phyloP scores from a whole-genome alignment of 1,139 yeast species.

The Geotrichum aggregatum region DNA sequence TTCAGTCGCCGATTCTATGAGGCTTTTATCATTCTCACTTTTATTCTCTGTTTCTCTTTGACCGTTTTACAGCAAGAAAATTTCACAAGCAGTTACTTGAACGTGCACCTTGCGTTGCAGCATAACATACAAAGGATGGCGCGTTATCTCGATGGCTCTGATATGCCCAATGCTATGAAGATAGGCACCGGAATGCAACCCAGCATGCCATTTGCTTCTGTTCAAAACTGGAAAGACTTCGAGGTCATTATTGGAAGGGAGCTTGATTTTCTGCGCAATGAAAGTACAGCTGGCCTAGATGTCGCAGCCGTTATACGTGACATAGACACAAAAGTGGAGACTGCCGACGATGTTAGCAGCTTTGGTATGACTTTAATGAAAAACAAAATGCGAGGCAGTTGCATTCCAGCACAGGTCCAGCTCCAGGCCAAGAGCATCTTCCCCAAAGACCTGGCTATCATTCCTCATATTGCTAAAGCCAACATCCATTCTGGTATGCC shows the following conservation, averaged over 20 bases:
- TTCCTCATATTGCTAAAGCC: conserved; percentile 5
- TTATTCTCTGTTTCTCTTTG: too few relatives aligned
- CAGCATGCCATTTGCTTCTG: conserved; percentile 9
- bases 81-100: too few relatives aligned
- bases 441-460: conserved; percentile 3
- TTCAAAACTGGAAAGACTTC: conserved; percentile 7
- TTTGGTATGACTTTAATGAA: neutral
- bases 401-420: conserved; percentile 13
- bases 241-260: conserved; percentile 7
- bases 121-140: conserved; percentile 6
- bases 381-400: conserved; percentile 10
- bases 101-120: neutral
- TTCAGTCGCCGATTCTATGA: too few relatives aligned
- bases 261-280: conserved; percentile 11
- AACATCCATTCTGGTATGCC: conserved; percentile 14
- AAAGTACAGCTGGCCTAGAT: neutral
- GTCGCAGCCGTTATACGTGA: conserved; percentile 1
- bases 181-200: neutral
- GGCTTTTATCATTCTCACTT: too few relatives aligned
- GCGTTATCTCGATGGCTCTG: conserved; percentile 7
- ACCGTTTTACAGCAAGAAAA: too few relatives aligned
- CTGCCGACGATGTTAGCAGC: conserved; percentile 8
- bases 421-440: neutral
- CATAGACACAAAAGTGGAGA: conserved; percentile 6
- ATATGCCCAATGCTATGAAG: conserved; percentile 9